Evolutionary conservation across 73 alveolate species (phyloP).

Genomic region (Diophrys appendiculata): DNA sequence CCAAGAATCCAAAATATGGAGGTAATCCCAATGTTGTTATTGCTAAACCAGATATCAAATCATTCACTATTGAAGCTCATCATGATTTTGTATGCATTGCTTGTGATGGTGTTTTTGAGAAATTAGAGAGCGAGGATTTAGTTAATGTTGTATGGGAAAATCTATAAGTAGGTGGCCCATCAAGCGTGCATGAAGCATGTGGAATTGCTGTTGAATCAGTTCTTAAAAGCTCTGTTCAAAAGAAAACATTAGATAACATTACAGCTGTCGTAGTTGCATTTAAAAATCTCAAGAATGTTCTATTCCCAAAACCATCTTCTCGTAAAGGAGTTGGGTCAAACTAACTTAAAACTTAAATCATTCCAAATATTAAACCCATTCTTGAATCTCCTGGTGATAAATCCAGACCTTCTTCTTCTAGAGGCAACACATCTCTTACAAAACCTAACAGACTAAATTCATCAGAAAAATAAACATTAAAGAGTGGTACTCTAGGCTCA

Average conservation of each 20-base stretch:
- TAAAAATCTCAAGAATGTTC: conserved; percentile 52
- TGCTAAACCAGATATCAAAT: conserved; percentile 17
- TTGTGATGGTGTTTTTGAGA: conserved; percentile 90
- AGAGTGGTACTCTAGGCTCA: no score
- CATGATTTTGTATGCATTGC: conserved; percentile 24
- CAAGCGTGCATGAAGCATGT: conserved; percentile 6
- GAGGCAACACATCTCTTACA: no score
- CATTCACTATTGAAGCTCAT: background rate
- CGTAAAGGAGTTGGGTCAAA: no score
- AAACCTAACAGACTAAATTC: no score
- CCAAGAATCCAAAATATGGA: conserved; percentile 7
- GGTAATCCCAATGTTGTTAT: conserved; percentile 16
- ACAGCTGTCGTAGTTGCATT: conserved; percentile 74
- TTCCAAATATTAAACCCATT: no score
- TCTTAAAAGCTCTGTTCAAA: conserved; percentile 63
- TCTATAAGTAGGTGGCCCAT: background rate
- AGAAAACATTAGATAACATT: conserved; percentile 76
- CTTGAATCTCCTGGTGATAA: no score
- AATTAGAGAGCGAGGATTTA: conserved; percentile 70
- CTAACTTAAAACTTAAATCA: no score
- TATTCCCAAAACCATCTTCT: no score
- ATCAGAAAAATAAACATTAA: no score
- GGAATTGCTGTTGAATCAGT: conserved; percentile 72
- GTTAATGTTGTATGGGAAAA: conserved; percentile 63
- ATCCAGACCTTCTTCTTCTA: no score